Percentiles rank a stretch among this genome's conserved stretches.
Conservation (phyloP, 305 asterid species). For the Stenogyne calaminthoides region DNA sequence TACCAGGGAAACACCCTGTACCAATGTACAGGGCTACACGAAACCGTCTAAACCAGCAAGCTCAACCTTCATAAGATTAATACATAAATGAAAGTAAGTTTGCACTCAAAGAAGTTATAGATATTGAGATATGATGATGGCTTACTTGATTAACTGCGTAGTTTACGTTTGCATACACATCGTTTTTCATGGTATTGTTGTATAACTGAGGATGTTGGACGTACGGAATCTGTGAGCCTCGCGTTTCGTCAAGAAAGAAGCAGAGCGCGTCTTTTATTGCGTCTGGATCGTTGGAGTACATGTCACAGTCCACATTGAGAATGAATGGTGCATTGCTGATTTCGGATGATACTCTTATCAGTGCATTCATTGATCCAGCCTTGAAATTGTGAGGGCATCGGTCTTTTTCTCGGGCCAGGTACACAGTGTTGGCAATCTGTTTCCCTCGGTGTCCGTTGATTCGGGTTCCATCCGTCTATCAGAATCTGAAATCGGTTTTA, state of each 20-base stretch:
- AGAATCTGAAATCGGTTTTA: slow-evolving; percentile 45
- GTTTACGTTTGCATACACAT: slow-evolving; percentile 46
- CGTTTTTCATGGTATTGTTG: slow-evolving; percentile 50
- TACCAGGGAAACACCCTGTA: slow-evolving; percentile 84
- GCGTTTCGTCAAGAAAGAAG: slow-evolving; percentile 70
- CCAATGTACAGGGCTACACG: slow-evolving; percentile 64
- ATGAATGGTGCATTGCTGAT: slow-evolving; percentile 82
- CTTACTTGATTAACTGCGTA: slow-evolving; percentile 40
- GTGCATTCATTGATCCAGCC: slow-evolving; percentile 89
- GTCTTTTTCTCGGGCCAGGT: slow-evolving; percentile 70
- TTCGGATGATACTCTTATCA: slow-evolving; percentile 73
- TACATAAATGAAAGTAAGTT: background rate
- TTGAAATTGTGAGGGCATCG: slow-evolving; percentile 68
- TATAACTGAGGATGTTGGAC: slow-evolving; percentile 68
- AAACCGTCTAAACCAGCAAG: slow-evolving; percentile 66
- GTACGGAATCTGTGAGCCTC: slow-evolving; percentile 49
- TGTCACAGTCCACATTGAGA: slow-evolving; percentile 87
- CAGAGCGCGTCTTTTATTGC: slow-evolving; percentile 64
- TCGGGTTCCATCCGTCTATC: slow-evolving; percentile 54
- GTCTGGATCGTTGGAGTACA: slow-evolving; percentile 77
- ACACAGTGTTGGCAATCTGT: slow-evolving; percentile 66
- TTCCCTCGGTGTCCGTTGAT: slow-evolving; percentile 51
- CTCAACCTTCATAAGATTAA: slow-evolving; percentile 56
- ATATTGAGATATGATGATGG: background rate
- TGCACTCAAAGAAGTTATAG: background rate